Evolutionary conservation across 768 basidiomycete genomes (phyloP).

Genomic region (Calocera viscosa): DNA sequence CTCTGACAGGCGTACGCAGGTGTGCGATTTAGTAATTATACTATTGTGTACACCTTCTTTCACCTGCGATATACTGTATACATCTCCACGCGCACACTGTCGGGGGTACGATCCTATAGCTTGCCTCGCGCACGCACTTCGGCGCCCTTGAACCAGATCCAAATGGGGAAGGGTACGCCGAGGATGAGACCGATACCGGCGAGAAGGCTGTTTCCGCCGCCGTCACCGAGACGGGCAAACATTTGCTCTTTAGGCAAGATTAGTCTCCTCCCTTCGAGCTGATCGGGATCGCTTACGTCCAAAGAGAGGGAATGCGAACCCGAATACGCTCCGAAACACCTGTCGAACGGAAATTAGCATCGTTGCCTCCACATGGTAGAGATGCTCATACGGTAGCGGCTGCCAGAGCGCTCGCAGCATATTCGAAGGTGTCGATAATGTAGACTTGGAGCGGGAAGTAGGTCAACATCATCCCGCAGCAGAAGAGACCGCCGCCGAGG

Average conservation of each 20-base stretch:
- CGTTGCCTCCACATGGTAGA: neutral
- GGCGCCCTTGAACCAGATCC: slow-evolving; percentile 58
- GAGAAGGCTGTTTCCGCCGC: slow-evolving; percentile 54
- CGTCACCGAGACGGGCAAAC: slow-evolving; percentile 47
- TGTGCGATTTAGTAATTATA: too few species aligned
- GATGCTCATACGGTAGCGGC: slow-evolving; percentile 44
- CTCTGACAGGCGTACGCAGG: too few species aligned
- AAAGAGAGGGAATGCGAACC: slow-evolving; percentile 55
- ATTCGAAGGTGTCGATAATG: slow-evolving; percentile 57
- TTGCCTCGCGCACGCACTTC: slow-evolving; percentile 34
- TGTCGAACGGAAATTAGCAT: slow-evolving; percentile 16
- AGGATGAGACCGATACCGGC: slow-evolving; percentile 32
- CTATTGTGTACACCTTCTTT: too few species aligned
- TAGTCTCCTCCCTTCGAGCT: neutral
- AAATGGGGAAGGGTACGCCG: slow-evolving; percentile 53
- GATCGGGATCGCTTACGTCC: slow-evolving; percentile 24
- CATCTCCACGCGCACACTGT: too few species aligned
- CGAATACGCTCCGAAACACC: slow-evolving; percentile 51
- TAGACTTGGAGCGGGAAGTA: slow-evolving; percentile 8
- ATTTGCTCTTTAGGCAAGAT: slow-evolving; percentile 35
- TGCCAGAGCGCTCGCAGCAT: slow-evolving; percentile 52
- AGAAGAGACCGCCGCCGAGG: slow-evolving; percentile 45
- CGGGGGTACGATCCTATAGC: too few species aligned
- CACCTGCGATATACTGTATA: too few species aligned
- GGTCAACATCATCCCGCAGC: slow-evolving; percentile 54